These are phyloP conservation scores for Cardiospermum halicacabum DNA, from an alignment of 345 rosid genomes.

Conservation along the genomic window DNA sequence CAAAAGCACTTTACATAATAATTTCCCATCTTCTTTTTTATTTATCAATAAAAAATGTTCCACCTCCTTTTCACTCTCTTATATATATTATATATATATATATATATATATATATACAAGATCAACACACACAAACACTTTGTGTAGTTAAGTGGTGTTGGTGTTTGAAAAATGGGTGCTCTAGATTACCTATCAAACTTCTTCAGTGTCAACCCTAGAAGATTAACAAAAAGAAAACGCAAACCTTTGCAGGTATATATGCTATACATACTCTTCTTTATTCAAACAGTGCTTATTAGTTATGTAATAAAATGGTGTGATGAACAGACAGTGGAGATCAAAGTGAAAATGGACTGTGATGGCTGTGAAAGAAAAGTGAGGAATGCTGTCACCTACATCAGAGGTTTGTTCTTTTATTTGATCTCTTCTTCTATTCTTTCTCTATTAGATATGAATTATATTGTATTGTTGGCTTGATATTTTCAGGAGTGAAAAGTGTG, in stretches of 20 bases:
- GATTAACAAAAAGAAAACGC: constrained; percentile 68
- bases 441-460: too few species aligned
- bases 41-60: too few species aligned
- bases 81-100: constrained; percentile 3
- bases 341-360: constrained; percentile 97
- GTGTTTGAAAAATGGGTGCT: constrained; percentile 38
- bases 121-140: too few species aligned
- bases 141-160: too few species aligned
- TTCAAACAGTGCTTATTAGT: too few species aligned
- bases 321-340: constrained; percentile 86
- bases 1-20: constrained; percentile 33
- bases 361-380: constrained; percentile 91
- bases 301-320: not conserved
- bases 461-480: too few species aligned
- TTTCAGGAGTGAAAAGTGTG: constrained; percentile 53
- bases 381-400: constrained; percentile 65
- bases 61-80: too few species aligned
- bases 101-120: not conserved
- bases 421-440: not conserved
- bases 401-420: constrained; percentile 39
- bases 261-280: not conserved
- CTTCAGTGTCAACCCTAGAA: constrained; percentile 61
- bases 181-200: constrained; percentile 82
- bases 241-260: constrained; percentile 77
- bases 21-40: constrained; percentile 16